Percentiles rank a stretch among this genome's conserved stretches.
Evolutionary conservation across 2,329 filamentous ascomycete genomes (phyloP).

Genomic region (Gaeumannomyces sp.): DNA sequence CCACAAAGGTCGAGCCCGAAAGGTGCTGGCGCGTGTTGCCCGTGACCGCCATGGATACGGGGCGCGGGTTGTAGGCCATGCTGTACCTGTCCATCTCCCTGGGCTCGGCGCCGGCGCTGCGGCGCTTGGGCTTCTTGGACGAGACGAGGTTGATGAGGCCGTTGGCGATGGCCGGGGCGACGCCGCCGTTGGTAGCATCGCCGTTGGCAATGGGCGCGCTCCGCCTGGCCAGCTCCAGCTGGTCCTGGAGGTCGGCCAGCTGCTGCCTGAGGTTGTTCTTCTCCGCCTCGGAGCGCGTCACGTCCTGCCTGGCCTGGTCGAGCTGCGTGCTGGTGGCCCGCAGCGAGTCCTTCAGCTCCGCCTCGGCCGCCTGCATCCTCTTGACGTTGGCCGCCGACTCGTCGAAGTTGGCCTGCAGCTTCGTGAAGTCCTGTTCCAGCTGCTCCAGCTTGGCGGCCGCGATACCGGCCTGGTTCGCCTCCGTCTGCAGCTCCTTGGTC

Average conservation of each 20-base stretch:
- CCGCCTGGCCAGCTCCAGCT: conserved; percentile 81
- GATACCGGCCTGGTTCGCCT: conserved; percentile 97
- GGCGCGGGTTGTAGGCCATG: conserved; percentile 85
- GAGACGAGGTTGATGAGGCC: conserved; percentile 95
- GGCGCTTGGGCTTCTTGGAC: conserved; percentile 92
- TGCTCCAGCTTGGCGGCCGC: conserved; percentile 82
- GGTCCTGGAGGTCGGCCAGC: conserved; percentile 82
- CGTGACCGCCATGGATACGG: conserved; percentile 89
- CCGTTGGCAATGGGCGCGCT: conserved; percentile 67
- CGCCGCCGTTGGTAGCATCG: conserved; percentile 58
- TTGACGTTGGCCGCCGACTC: conserved; percentile 89
- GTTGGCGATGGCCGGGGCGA: conserved; percentile 49
- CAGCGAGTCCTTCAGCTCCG: conserved; percentile 74
- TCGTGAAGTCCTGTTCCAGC: conserved; percentile 94
- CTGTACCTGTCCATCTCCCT: conserved; percentile 87
- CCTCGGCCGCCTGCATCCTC: conserved; percentile 90
- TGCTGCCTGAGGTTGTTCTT: conserved; percentile 82
- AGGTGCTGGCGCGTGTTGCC: conserved; percentile 53
- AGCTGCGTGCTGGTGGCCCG: conserved; percentile 74
- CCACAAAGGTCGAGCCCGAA: conserved; percentile 69
- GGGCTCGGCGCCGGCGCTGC: conserved; percentile 82
- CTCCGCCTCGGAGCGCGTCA: conserved; percentile 73
- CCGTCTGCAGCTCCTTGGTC: conserved; percentile 88
- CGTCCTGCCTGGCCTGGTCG: conserved; percentile 69
- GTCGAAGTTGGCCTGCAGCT: conserved; percentile 80